phyloP scores from a whole-genome alignment of 1,139 yeast genomes.

The Nakaseomyces delphensis region DNA sequence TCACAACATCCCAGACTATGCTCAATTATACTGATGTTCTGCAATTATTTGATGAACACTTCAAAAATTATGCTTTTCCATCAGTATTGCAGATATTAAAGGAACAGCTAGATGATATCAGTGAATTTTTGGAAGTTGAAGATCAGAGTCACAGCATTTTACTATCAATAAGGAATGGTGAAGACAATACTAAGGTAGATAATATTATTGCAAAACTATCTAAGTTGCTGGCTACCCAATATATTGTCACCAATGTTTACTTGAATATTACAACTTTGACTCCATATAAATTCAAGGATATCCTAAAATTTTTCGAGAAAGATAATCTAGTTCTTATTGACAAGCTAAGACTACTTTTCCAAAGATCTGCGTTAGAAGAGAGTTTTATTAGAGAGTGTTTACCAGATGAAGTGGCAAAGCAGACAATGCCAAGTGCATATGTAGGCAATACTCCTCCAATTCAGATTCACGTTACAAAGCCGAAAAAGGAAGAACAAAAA shows the following conservation, averaged over 20 bases:
- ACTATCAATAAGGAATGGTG: conserved; percentile 25
- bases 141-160: conserved; percentile 33
- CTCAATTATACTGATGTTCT: conserved; percentile 47
- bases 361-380: conserved; percentile 51
- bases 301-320: conserved; percentile 39
- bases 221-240: conserved; percentile 37
- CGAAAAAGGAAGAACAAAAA: conserved; percentile 29
- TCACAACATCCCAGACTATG: conserved; percentile 46
- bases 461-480: conserved; percentile 28
- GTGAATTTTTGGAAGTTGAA: conserved; percentile 31
- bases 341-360: conserved; percentile 40
- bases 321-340: conserved; percentile 32
- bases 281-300: conserved; percentile 40
- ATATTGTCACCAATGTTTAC: conserved; percentile 45
- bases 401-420: conserved; percentile 42
- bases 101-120: conserved; percentile 31
- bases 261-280: conserved; percentile 45
- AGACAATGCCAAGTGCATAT: conserved; percentile 34
- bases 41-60: conserved; percentile 47
- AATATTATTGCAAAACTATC: conserved; percentile 32
- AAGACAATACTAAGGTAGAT: conserved; percentile 23
- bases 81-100: conserved; percentile 31
- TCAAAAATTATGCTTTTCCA: conserved; percentile 41
- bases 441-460: conserved; percentile 32
- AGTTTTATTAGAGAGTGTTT: conserved; percentile 39